These are phyloP conservation scores for Funneliformis caledonium DNA, from an alignment of 371 early-diverging fungal genomes.

Conservation along the genomic window DNA sequence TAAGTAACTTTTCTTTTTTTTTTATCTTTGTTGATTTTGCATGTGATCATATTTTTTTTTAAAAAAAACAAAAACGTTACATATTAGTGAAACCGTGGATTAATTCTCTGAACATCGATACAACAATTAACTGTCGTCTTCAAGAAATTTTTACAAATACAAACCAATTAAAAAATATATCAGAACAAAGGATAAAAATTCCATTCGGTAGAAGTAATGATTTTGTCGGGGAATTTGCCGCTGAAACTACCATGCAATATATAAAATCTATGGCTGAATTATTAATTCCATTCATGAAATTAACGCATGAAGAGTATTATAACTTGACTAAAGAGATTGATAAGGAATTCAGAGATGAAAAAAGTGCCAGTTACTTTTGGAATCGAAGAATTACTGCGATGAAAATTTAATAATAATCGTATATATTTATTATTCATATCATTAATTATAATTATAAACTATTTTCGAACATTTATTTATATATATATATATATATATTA, in stretches of 20 bases:
- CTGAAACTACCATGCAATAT: not conserved
- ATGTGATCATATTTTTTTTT: no score
- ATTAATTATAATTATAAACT: no score
- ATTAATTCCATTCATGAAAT: not conserved
- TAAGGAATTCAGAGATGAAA: not conserved
- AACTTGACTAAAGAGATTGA: not conserved
- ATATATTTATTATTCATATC: no score
- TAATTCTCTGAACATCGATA: not conserved
- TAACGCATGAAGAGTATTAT: not conserved
- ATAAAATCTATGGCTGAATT: not conserved
- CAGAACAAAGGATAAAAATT: not conserved
- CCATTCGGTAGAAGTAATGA: not conserved
- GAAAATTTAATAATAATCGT: not conserved
- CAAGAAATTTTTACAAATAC: not conserved
- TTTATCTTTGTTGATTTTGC: no score
- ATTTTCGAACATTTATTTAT: no score
- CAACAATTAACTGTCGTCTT: not conserved
- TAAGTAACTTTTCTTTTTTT: not conserved
- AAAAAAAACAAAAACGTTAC: no score
- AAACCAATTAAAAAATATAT: not conserved
- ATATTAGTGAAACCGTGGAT: not conserved
- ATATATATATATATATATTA: no score
- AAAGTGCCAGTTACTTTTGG: not conserved
- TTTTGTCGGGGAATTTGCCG: not conserved
- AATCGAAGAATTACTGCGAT: not conserved